Conservation (phyloP, 2,329 filamentous ascomycete species). For the Hymenoscyphus scutula region DNA sequence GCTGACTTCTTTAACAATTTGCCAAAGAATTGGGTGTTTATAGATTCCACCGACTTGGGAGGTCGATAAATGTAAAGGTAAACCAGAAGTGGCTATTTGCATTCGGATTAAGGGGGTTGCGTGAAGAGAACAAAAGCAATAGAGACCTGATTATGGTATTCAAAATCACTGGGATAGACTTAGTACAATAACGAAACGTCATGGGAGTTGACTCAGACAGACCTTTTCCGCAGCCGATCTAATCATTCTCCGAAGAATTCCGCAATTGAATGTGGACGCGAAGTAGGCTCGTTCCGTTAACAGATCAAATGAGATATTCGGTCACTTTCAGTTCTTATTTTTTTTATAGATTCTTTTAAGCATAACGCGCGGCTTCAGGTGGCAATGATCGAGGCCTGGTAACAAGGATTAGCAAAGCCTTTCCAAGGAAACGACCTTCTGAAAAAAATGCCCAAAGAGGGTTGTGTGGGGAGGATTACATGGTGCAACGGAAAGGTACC, state of each 20-base stretch:
- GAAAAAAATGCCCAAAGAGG: not conserved
- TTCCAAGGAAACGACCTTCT: constrained; percentile 2
- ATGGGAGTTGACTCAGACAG: not conserved
- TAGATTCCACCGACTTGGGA: not conserved
- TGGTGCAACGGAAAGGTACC: constrained; percentile 1
- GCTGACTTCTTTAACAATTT: not conserved
- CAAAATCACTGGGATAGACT: not conserved
- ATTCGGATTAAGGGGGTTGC: constrained; percentile 11
- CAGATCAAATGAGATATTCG: not conserved
- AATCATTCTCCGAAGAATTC: not conserved
- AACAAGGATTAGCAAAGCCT: not conserved
- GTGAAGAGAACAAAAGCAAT: not conserved
- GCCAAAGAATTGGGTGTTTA: constrained; percentile 3
- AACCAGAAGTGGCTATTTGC: constrained; percentile 7
- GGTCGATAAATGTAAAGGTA: not conserved
- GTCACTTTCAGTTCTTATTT: not conserved
- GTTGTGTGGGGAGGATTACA: not conserved
- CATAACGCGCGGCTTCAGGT: constrained; percentile 1
- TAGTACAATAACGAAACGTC: constrained; percentile 8
- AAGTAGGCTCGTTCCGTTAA: not conserved
- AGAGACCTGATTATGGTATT: not conserved
- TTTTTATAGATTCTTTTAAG: not conserved
- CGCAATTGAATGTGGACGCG: not conserved
- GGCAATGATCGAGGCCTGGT: not conserved
- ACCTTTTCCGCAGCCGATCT: not conserved